Evolutionary conservation across 768 basidiomycete species (phyloP), one percentile per base, ranked within the genome.

Genomic region (Amanita subjunquillea): DNA sequence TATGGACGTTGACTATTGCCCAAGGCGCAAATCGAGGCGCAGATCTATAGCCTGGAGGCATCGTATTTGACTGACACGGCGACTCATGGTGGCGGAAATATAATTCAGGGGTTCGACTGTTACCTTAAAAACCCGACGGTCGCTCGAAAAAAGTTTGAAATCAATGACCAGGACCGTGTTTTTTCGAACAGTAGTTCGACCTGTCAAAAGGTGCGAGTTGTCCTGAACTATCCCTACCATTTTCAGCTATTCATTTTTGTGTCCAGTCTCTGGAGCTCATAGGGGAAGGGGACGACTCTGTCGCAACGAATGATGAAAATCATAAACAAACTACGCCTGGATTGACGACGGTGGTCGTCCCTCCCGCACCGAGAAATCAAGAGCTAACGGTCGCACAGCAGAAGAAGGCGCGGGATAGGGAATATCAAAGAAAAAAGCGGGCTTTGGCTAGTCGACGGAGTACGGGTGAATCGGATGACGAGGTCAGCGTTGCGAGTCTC

Each of bases 61-160:
- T 68, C 75, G 3, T 92, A 91, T 65, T 71, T 92, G 34, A 78
- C 80, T 6, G 90, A 92, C 49, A 91, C 90, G 0, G 79, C 83
- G 1, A 72, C 73, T 0, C 83, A 85, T 55, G 83, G 80, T 59
- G 87, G 89, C 15, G 90, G 90, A 29, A 91, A 92, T 58, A 91
- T 92, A 50, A 85, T 92, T 36, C 85, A 85, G 59, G 90, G 90
- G 3, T 91, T 91, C 57, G 90, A 91, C 51, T 82, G 83, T 39
- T 92, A 91, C 62, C 77, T 91, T 54, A 92, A 91, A 67, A 83
- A 83, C 59, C 85, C 83, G 54, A 77, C 76, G 0, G 72, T 76
- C 7, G 80, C 76, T 6, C 72, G 87, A 59, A 76, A 84, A 62
- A 83, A 82, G 61, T 80, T 83, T 57, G 88, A 91, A 57, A 77